These are phyloP conservation scores for Fusarium sp. DNA, from an alignment of 2,329 filamentous ascomycete genomes.

Conservation along the genomic window DNA sequence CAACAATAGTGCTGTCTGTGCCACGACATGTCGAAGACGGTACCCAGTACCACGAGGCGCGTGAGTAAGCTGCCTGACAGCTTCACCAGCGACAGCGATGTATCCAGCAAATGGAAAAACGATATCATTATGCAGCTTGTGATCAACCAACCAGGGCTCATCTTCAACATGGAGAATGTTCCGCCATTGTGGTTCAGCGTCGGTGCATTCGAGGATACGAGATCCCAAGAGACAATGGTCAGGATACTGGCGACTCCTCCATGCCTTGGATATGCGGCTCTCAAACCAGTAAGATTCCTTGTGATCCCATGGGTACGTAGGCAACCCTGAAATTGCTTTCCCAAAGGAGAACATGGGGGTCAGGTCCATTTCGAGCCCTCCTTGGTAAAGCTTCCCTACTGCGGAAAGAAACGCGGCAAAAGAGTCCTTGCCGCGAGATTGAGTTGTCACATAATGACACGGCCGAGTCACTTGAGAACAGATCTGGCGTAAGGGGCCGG, in stretches of 20 bases:
- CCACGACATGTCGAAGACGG: conserved; percentile 10
- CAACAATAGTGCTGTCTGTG: conserved; percentile 3
- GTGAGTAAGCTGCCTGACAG: conserved; percentile 26
- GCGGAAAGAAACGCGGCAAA: neutral
- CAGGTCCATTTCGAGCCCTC: neutral
- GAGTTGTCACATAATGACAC: neutral
- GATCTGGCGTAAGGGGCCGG: conserved; percentile 37
- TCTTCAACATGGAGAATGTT: conserved; percentile 42
- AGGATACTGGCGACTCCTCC: conserved; percentile 45
- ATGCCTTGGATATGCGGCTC: conserved; percentile 44
- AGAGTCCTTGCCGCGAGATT: neutral
- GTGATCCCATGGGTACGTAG: conserved; percentile 55
- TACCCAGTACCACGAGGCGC: neutral
- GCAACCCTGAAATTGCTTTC: conserved; percentile 42
- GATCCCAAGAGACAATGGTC: conserved; percentile 56
- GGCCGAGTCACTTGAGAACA: neutral
- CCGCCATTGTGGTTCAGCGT: conserved; percentile 43
- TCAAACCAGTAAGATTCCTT: conserved; percentile 51
- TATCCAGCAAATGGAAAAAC: conserved; percentile 41
- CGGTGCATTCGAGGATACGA: conserved; percentile 31
- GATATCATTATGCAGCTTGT: conserved; percentile 44
- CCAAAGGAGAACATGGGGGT: conserved; percentile 39
- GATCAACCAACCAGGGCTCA: conserved; percentile 54
- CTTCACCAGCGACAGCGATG: conserved; percentile 60
- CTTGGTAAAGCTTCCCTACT: conserved; percentile 6